phyloP scores from a whole-genome alignment of 164 flowering plant species.

The Liriodendron chinense region DNA sequence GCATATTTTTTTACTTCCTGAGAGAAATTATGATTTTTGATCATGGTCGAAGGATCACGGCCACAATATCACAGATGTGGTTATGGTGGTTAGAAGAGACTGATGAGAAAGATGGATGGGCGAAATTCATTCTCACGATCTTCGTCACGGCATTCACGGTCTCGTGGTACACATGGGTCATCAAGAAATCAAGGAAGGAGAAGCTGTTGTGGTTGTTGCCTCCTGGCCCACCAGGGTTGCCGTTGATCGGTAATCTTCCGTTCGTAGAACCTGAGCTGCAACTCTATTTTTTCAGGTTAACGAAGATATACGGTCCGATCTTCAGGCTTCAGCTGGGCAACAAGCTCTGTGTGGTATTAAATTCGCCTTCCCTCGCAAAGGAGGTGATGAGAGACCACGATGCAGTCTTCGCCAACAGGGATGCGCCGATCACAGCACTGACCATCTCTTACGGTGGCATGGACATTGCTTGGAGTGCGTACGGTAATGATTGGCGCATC shows the following conservation, averaged over 20 bases:
- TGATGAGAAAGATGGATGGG: background rate
- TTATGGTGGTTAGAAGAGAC: background rate
- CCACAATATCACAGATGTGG: background rate
- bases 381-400: slow-evolving; percentile 19
- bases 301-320: slow-evolving; percentile 26
- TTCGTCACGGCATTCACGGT: background rate
- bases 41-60: too few relatives aligned
- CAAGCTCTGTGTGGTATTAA: slow-evolving; percentile 22
- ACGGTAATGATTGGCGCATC: slow-evolving; percentile 14
- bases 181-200: background rate
- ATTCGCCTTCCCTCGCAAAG: slow-evolving; percentile 10
- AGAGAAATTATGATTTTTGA: too few relatives aligned
- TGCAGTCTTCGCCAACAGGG: slow-evolving; percentile 15
- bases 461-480: slow-evolving; percentile 12
- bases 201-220: slow-evolving; percentile 6
- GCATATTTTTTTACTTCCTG: too few relatives aligned
- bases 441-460: slow-evolving; percentile 6
- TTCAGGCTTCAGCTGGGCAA: slow-evolving; percentile 26
- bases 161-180: background rate
- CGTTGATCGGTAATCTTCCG: slow-evolving; percentile 25
- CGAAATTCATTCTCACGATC: background rate
- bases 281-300: slow-evolving; percentile 15
- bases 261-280: slow-evolving; percentile 22
- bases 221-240: slow-evolving; percentile 30
- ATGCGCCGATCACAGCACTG: background rate